These are phyloP conservation scores for Keqinozyma sinolaborantium DNA, from an alignment of 1,139 yeast species.

Conservation along the genomic window DNA sequence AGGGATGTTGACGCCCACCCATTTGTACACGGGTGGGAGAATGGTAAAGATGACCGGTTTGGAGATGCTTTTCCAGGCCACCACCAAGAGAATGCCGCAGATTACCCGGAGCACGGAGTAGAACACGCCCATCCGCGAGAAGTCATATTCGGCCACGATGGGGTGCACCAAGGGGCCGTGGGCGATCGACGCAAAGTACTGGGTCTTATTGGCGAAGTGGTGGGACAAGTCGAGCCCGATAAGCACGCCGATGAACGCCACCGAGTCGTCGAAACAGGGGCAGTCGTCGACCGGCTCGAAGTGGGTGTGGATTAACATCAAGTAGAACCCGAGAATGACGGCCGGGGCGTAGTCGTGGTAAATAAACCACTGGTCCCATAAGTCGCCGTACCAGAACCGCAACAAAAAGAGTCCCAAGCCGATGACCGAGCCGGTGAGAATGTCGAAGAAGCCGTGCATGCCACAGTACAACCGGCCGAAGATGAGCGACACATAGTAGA, in stretches of 20 bases:
- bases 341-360: slow-evolving; percentile 33
- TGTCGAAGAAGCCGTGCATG: slow-evolving; percentile 92
- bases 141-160: slow-evolving; percentile 37
- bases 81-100: slow-evolving; percentile 59
- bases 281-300: slow-evolving; percentile 90
- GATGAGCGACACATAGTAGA: slow-evolving; percentile 64
- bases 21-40: slow-evolving; percentile 45
- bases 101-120: slow-evolving; percentile 43
- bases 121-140: slow-evolving; percentile 35
- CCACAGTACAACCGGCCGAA: slow-evolving; percentile 91
- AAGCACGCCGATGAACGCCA: slow-evolving; percentile 88
- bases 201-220: slow-evolving; percentile 34
- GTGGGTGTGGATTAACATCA: slow-evolving; percentile 60
- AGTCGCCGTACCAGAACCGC: slow-evolving; percentile 31
- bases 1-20: slow-evolving; percentile 40
- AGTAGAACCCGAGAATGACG: slow-evolving; percentile 35
- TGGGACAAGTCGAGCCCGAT: slow-evolving; percentile 67
- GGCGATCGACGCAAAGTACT: slow-evolving; percentile 17
- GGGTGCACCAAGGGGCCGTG: slow-evolving; percentile 21
- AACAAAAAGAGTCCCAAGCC: slow-evolving; percentile 51
- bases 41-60: slow-evolving; percentile 58
- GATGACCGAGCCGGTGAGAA: slow-evolving; percentile 59
- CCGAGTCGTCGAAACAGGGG: slow-evolving; percentile 95
- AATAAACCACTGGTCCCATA: slow-evolving; percentile 39
- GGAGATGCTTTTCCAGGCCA: slow-evolving; percentile 64